Percentiles rank a stretch among this genome's conserved stretches.
These are phyloP conservation scores for Orbilia ellipsospora DNA, from an alignment of 2,329 filamentous ascomycete genomes.

Conservation along the genomic window DNA sequence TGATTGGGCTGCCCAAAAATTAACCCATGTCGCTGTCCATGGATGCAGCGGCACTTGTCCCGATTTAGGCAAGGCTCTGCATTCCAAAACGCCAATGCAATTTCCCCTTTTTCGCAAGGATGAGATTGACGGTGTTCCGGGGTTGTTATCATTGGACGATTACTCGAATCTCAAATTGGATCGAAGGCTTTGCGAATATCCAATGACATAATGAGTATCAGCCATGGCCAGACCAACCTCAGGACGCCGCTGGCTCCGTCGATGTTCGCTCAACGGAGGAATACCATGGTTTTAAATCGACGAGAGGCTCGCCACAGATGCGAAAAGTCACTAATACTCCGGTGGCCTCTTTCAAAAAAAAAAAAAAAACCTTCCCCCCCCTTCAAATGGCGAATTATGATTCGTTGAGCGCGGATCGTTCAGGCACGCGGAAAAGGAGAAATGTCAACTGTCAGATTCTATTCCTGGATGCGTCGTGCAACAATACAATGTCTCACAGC, in stretches of 20 bases:
- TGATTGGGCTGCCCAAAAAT: conserved; percentile 51
- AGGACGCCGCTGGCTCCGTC: conserved; percentile 11
- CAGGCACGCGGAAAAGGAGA: conserved; percentile 11
- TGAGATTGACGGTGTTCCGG: conserved; percentile 23
- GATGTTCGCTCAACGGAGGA: conserved; percentile 18
- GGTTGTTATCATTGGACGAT: conserved; percentile 38
- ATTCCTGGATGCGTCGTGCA: conserved; percentile 1
- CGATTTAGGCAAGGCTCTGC: conserved; percentile 51
- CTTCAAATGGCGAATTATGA: conserved; percentile 11
- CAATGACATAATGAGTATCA: conserved; percentile 34
- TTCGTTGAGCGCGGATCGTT: conserved; percentile 14
- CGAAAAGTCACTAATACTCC: conserved; percentile 4
- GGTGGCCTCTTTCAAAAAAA: too few relatives aligned
- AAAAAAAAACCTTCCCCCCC: too few relatives aligned
- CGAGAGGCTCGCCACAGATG: conserved; percentile 20
- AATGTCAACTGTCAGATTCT: conserved; percentile 27
- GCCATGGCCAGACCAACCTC: conserved; percentile 8
- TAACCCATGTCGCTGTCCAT: conserved; percentile 40
- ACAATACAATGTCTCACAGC: neutral
- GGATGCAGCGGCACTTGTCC: conserved; percentile 37
- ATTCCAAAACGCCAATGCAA: conserved; percentile 52
- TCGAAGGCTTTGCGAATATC: conserved; percentile 30
- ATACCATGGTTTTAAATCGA: conserved; percentile 2
- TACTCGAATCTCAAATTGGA: conserved; percentile 55
- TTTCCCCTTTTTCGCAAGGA: conserved; percentile 51